Evolutionary conservation across 257 asterid genomes (phyloP).

Genomic region (Ligustrum vulgare): DNA sequence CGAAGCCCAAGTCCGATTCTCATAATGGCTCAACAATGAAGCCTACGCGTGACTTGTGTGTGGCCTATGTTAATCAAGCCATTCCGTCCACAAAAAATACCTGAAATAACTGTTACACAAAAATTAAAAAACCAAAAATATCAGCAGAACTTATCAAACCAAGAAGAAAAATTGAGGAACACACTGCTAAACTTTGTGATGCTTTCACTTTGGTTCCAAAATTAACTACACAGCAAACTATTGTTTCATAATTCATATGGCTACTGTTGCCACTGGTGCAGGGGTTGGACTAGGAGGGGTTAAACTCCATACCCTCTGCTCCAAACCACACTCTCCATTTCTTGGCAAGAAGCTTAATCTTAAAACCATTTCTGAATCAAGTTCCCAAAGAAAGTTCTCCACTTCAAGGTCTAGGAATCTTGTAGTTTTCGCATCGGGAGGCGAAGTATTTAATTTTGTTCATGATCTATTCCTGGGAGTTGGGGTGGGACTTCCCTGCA

Average conservation of each 20-base stretch:
- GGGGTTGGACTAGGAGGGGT: conserved; percentile 59
- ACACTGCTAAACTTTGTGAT: conserved; percentile 6
- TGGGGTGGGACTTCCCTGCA: conserved; percentile 97
- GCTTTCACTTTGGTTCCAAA: conserved; percentile 26
- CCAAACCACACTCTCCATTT: conserved; percentile 58
- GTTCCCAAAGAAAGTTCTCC: conserved; percentile 24
- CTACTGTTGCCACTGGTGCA: conserved; percentile 52
- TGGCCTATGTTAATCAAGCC: conserved; percentile 37
- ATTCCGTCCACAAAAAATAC: conserved; percentile 74
- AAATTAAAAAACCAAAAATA: not conserved
- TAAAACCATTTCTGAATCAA: conserved; percentile 37
- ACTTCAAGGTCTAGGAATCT: conserved; percentile 37
- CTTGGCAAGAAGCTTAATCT: conserved; percentile 56
- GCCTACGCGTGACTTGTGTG: conserved; percentile 51
- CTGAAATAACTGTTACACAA: conserved; percentile 42
- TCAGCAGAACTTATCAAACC: not conserved
- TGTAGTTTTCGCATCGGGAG: conserved; percentile 48
- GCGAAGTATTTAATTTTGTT: conserved; percentile 42
- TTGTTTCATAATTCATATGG: conserved; percentile 37
- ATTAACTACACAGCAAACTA: not conserved
- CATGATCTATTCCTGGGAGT: conserved; percentile 80
- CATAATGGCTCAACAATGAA: conserved; percentile 14
- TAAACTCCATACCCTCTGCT: conserved; percentile 43
- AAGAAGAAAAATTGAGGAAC: not conserved
- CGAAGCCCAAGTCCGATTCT: not conserved